A percentile compares a stretch with the other conserved stretches of the same genome.
Conservation (phyloP, 257 asterid genomes). For the Lavandula angustifolia region DNA sequence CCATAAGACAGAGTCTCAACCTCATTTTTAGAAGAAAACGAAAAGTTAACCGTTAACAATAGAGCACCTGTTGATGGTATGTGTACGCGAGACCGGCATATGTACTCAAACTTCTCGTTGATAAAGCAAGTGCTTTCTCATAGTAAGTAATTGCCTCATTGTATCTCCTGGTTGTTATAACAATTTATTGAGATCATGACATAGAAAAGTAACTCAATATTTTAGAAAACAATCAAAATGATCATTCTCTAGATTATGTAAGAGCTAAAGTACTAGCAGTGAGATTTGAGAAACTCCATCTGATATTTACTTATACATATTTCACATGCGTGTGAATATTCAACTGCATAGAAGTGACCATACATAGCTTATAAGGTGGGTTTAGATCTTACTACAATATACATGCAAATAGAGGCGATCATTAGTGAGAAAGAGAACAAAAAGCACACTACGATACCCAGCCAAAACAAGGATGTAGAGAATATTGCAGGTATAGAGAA, state of each 20-base stretch:
- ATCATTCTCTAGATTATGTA: conserved; percentile 5
- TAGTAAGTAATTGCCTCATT: conserved; percentile 77
- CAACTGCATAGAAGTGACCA: neutral
- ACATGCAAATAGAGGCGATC: neutral
- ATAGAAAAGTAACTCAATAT: neutral
- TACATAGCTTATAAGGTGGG: neutral
- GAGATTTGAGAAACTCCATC: neutral
- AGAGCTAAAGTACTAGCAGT: neutral
- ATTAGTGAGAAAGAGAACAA: neutral
- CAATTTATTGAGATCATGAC: conserved; percentile 16
- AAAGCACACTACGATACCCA: neutral
- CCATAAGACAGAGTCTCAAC: neutral
- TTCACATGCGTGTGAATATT: neutral
- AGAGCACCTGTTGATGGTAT: conserved; percentile 76
- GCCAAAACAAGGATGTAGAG: neutral
- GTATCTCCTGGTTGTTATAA: conserved; percentile 67
- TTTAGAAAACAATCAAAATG: conserved; percentile 15
- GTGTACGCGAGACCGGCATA: conserved; percentile 98
- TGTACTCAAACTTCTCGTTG: conserved; percentile 84
- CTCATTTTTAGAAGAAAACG: neutral
- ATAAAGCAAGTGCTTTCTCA: conserved; percentile 93
- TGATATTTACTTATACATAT: neutral
- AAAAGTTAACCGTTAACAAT: neutral
- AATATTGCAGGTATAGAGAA: conserved; percentile 2
- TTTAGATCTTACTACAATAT: neutral